Evolutionary conservation across 2,329 filamentous ascomycete genomes (phyloP), one percentile per base, ranked within the genome.

Genomic region (Penicillium sp.): DNA sequence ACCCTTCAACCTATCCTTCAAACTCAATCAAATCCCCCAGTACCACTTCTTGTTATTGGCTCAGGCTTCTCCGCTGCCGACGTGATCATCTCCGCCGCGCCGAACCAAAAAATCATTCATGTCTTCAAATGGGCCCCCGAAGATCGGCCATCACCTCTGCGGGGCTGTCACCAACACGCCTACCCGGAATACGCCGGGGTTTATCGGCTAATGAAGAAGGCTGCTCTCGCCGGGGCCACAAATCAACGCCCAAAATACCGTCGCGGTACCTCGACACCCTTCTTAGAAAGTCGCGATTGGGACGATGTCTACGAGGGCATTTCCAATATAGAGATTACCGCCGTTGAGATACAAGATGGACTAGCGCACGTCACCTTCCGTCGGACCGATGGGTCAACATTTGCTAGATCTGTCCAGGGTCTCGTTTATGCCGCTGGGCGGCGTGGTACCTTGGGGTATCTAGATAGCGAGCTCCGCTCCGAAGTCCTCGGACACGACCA

Each of bases 1-100:
- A 65, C 81, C 10, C 74, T 85, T 3, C 68, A 75, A 16, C 81
- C 83, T 1, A 63, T 86, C 8, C 62, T 78, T 8, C 48, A 66
- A 27, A 67, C 76, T 2, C 63, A 65, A 14, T 43, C 69, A 63
- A 53, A 62, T 56, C 56, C 68, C 2, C 29, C 61, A 4, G 62
- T 66, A 3, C 81, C 83, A 0, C 66, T 86, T 1, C 75, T 87
- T 4, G 80, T 87, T 6, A 76, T 87, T 49, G 85, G 85, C 6
- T 86, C 84, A 9, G 85, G 85, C 0, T 87, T 87, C 69, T 85
- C 83, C 3, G 85, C 85, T 2, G 85, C 85, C 26, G 85, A 87
- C 71, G 75, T 82, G 3, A 86, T 87, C 50, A 81, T 86, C 39
- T 85, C 83, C 6, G 76, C 81, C 19, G 35, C 55, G 1, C 19